Evolutionary conservation across 805 yeast species (phyloP).

Genomic region (Tetrapisispora arboricola): DNA sequence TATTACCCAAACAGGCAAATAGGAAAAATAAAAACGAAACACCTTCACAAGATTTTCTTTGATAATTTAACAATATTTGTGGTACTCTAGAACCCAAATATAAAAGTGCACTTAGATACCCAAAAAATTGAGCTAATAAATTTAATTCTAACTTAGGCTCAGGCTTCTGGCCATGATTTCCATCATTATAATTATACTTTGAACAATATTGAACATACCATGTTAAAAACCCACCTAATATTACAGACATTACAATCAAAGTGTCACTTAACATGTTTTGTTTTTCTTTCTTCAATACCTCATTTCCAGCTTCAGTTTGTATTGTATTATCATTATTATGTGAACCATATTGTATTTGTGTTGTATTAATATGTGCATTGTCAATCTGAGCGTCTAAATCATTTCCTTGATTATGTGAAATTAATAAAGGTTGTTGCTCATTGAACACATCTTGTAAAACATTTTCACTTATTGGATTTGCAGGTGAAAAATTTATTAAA

Average conservation of each 20-base stretch:
- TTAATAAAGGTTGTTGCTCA: constrained; percentile 25
- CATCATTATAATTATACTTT: constrained; percentile 25
- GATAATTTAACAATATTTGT: constrained; percentile 74
- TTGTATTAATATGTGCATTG: background rate
- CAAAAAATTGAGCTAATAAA: constrained; percentile 76
- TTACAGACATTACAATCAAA: constrained; percentile 54
- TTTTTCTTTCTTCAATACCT: constrained; percentile 12
- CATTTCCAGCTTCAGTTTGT: constrained; percentile 7
- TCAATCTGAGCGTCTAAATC: background rate
- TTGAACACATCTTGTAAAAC: constrained; percentile 40
- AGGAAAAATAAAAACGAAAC: constrained; percentile 86
- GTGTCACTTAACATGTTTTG: constrained; percentile 24
- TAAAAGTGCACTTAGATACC: constrained; percentile 62
- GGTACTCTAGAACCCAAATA: constrained; percentile 88
- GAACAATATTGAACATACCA: constrained; percentile 63
- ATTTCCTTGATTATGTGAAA: constrained; percentile 1
- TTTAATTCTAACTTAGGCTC: constrained; percentile 49
- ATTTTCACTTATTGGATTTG: constrained; percentile 70
- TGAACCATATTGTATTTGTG: background rate
- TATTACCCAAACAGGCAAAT: constrained; percentile 90
- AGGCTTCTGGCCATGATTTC: constrained; percentile 7
- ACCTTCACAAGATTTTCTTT: constrained; percentile 90
- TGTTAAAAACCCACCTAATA: constrained; percentile 74
- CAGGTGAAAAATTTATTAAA: constrained; percentile 76
- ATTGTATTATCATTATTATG: constrained; percentile 6